Conservation (phyloP, 768 basidiomycete genomes). For the Boletus rubropictus region DNA sequence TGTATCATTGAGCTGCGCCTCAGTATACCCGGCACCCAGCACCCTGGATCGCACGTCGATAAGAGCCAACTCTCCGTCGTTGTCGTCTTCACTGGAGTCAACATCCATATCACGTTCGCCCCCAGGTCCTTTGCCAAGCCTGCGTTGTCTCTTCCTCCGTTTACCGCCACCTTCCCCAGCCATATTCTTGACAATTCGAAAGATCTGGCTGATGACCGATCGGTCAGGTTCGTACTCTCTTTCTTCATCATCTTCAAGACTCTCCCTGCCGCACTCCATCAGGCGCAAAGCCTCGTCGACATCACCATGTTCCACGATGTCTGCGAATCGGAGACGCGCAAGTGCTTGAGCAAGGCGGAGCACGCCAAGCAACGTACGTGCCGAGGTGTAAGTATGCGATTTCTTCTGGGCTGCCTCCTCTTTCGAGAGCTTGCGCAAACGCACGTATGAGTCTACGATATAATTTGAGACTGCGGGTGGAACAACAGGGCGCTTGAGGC, state of each 20-base stretch:
- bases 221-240: slow-evolving; percentile 66
- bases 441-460: slow-evolving; percentile 92
- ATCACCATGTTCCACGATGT: slow-evolving; percentile 74
- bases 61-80: slow-evolving; percentile 71
- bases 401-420: slow-evolving; percentile 86
- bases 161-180: slow-evolving; percentile 39
- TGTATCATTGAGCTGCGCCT: slow-evolving; percentile 83
- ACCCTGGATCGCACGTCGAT: slow-evolving; percentile 85
- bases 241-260: slow-evolving; percentile 75
- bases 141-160: slow-evolving; percentile 40
- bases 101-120: slow-evolving; percentile 66
- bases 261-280: slow-evolving; percentile 96
- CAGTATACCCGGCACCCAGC: slow-evolving; percentile 83
- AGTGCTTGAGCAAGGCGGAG: slow-evolving; percentile 93
- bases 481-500: slow-evolving; percentile 84
- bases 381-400: slow-evolving; percentile 91
- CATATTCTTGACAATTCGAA: slow-evolving; percentile 89
- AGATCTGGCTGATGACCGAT: slow-evolving; percentile 79
- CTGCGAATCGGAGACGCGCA: slow-evolving; percentile 83
- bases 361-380: slow-evolving; percentile 90
- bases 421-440: slow-evolving; percentile 87
- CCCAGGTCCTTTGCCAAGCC: slow-evolving; percentile 63
- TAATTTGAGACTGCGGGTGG: slow-evolving; percentile 85
- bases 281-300: slow-evolving; percentile 95
- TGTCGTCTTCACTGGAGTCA: slow-evolving; percentile 63